A percentile compares a stretch with the other conserved stretches of the same genome.
Conservation (phyloP, 2,329 filamentous ascomycete species). For the Colletotrichum endophyticum region DNA sequence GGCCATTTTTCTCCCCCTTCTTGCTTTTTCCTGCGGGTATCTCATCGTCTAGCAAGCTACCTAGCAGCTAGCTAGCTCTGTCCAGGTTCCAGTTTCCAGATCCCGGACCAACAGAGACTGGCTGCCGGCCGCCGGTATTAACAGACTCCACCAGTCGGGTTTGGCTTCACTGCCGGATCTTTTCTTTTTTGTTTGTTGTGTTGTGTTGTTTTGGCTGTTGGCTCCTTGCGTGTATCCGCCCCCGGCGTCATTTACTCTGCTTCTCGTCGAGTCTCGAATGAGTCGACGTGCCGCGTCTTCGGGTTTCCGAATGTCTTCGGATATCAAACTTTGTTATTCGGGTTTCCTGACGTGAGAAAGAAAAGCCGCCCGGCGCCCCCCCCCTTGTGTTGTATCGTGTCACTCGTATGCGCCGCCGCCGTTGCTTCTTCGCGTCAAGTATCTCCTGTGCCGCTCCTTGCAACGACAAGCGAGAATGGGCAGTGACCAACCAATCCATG, state of each 20-base stretch:
- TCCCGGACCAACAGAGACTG: conserved; percentile 1
- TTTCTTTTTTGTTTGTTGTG: not conserved
- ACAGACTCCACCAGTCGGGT: conserved; percentile 1
- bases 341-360: not conserved
- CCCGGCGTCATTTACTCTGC: not conserved
- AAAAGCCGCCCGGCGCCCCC: not conserved
- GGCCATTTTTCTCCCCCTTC: not conserved
- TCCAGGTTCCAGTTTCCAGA: not conserved
- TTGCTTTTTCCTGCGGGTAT: not conserved
- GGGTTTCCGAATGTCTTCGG: not conserved
- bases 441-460: not conserved
- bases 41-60: not conserved
- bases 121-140: conserved; percentile 13
- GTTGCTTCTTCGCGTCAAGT: not conserved
- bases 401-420: not conserved
- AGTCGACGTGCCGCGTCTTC: not conserved
- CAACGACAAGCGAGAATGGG: not conserved
- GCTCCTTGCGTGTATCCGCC: not conserved
- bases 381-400: not conserved
- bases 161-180: not conserved
- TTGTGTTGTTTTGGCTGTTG: not conserved
- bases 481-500: not conserved
- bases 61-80: not conserved
- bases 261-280: not conserved
- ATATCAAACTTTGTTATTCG: not conserved